Evolutionary conservation across 202 grass and related monocot genomes (phyloP), one percentile per base, ranked within the genome.

Genomic region (Panicum hallii): DNA sequence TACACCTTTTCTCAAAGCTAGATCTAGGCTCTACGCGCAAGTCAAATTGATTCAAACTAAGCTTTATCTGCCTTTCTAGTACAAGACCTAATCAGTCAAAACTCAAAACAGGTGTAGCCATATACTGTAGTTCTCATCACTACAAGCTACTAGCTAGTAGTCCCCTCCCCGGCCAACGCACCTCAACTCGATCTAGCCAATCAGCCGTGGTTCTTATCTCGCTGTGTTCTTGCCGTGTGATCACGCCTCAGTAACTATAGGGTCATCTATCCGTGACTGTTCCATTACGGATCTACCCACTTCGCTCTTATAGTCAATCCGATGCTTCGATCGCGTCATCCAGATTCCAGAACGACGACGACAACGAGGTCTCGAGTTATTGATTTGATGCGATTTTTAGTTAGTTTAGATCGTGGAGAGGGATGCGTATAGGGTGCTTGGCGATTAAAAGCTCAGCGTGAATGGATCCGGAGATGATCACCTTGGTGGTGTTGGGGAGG

Each of bases 401-500:
- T 0, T 23, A 77, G 50, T 10, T 30, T 56, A 6, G 2, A 14
- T 62, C 0, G n/a, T 9, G 7, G 4, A 16, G 54, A 55, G 4
- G 23, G 54, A 55, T 26, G 34, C 7, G 23, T n/a, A 38, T 54
- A 17, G 8, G 11, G 36, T 38, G 36, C 36, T 38, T 17, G 69
- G 47, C 20, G 70, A 69, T 69, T 17, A 53, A 30, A 56, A 79
- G 7, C 0, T 6, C 0, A 41, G 8, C 22, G 5, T 5, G 26
- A 57, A 56, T 45, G 20, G 32, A 72, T 61, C 22, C 2, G 19
- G 26, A 26, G 26, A 48, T 43, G 49, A 52, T 85, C 79, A 99
- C 97, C 92, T 99, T 99, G 58, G 97, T 99, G 44, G 97, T 94
- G 84, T 92, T 99, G 52, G 97, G 93, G 28, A 99, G 90, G 76